A percentile compares a stretch with the other conserved stretches of the same genome.
Evolutionary conservation across 805 yeast species (phyloP).

Genomic region (Babjeviella inositovora): DNA sequence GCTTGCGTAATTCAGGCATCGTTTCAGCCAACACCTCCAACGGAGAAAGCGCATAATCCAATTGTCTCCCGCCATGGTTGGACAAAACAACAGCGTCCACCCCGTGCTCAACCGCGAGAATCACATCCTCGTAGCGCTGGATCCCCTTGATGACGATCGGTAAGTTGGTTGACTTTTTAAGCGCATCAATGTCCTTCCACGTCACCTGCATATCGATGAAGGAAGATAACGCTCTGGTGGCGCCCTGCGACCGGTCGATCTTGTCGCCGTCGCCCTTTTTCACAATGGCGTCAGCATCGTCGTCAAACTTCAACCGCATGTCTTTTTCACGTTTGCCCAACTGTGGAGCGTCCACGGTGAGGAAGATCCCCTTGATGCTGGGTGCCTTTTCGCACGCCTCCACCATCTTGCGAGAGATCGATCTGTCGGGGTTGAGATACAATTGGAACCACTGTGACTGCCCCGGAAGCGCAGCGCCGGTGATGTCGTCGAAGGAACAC

Average conservation of each 20-base stretch:
- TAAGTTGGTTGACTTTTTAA: conserved; percentile 16
- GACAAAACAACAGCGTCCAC: conserved; percentile 51
- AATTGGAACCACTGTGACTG: conserved; percentile 31
- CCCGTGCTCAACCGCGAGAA: conserved; percentile 39
- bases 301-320: conserved; percentile 13
- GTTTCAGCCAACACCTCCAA: conserved; percentile 45
- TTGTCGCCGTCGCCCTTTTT: conserved; percentile 2
- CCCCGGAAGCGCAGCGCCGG: conserved; percentile 11
- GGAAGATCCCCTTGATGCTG: conserved; percentile 27
- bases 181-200: conserved; percentile 14
- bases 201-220: conserved; percentile 8
- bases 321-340: conserved; percentile 39
- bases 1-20: conserved; percentile 21
- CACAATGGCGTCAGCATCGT: conserved; percentile 8
- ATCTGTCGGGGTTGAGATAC: conserved; percentile 23
- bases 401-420: conserved; percentile 9
- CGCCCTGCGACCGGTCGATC: conserved; percentile 6
- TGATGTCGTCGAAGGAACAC: conserved; percentile 21
- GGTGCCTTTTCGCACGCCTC: conserved; percentile 17
- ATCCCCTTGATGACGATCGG: conserved; percentile 47
- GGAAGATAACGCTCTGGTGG: conserved; percentile 4
- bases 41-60: conserved; percentile 47
- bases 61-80: conserved; percentile 64
- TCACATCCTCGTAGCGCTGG: conserved; percentile 50
- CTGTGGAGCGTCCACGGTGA: conserved; percentile 40